A percentile compares a stretch with the other conserved stretches of the same genome.
phyloP scores from a whole-genome alignment of 495 filamentous ascomycete species.

The Annulohypoxylon stygium region DNA sequence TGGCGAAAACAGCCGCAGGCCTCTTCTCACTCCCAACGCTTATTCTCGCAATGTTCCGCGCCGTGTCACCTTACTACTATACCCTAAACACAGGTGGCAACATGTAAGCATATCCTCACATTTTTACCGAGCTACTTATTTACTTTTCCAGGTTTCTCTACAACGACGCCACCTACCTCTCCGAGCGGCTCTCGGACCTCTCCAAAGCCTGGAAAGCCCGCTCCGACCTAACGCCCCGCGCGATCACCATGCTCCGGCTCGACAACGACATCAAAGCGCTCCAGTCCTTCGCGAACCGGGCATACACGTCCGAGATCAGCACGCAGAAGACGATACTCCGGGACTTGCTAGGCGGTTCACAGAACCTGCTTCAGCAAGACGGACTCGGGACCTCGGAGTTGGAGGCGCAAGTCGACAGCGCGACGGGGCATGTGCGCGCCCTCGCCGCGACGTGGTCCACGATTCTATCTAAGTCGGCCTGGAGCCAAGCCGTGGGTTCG shows the following conservation, averaged over 20 bases:
- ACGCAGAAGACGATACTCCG: conserved; percentile 84
- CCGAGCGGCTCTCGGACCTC: conserved; percentile 76
- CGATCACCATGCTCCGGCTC: conserved; percentile 69
- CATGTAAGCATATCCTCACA: conserved; percentile 66
- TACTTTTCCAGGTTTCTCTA: conserved; percentile 75
- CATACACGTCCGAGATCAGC: conserved; percentile 89
- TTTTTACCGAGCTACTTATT: conserved; percentile 29
- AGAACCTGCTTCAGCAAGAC: conserved; percentile 64
- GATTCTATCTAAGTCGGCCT: conserved; percentile 84
- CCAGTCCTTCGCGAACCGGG: conserved; percentile 82
- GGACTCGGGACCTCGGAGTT: conserved; percentile 65
- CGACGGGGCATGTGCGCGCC: conserved; percentile 74
- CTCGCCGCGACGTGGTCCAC: conserved; percentile 80
- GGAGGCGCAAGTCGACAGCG: conserved; percentile 76
- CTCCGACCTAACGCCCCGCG: conserved; percentile 59
- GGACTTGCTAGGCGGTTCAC: conserved; percentile 81
- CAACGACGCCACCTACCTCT: conserved; percentile 87
- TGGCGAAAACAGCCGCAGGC: conserved; percentile 78
- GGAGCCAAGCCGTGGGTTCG: conserved; percentile 86
- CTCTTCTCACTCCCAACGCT: conserved; percentile 86
- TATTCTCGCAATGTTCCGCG: conserved; percentile 90
- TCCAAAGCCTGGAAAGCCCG: conserved; percentile 63
- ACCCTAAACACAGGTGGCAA: conserved; percentile 73
- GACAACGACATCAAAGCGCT: conserved; percentile 78
- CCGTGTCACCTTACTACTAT: conserved; percentile 86